Conservation (phyloP, 2,329 filamentous ascomycete species). For the Diplodia scrobiculata region DNA sequence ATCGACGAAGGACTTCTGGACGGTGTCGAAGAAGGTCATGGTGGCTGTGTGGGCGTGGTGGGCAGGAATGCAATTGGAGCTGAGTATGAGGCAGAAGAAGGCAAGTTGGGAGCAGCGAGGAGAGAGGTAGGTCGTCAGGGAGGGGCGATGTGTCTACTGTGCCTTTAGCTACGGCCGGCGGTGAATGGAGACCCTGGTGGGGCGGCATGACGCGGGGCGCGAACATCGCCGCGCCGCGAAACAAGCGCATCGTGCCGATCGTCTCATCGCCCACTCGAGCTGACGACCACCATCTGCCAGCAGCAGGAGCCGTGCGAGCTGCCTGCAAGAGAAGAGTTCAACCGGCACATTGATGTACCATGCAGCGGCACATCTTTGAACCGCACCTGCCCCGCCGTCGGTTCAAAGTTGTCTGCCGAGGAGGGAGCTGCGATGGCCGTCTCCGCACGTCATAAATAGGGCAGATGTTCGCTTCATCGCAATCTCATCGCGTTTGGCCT, state of each 20-base stretch:
- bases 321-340: not conserved
- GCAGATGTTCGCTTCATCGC: not conserved
- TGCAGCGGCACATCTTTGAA: constrained; percentile 17
- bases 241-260: constrained; percentile 21
- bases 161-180: not conserved
- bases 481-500: constrained; percentile 9
- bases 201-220: constrained; percentile 22
- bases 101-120: not conserved
- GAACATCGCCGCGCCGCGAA: constrained; percentile 8
- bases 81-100: not conserved
- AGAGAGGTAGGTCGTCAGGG: not conserved
- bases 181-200: constrained; percentile 23
- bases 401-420: constrained; percentile 6
- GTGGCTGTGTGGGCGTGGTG: constrained; percentile 2
- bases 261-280: not conserved
- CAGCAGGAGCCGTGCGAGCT: not conserved
- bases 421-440: not conserved
- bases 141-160: constrained; percentile 18
- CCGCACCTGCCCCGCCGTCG: not conserved
- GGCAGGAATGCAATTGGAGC: constrained; percentile 1
- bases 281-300: not conserved
- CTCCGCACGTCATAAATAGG: constrained; percentile 21
- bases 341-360: not conserved
- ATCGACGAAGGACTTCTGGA: constrained; percentile 80
- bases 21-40: constrained; percentile 77